Base-by-base conservation (phyloP, 106 monocot species). In the Narthecium ossifragum region DNA sequence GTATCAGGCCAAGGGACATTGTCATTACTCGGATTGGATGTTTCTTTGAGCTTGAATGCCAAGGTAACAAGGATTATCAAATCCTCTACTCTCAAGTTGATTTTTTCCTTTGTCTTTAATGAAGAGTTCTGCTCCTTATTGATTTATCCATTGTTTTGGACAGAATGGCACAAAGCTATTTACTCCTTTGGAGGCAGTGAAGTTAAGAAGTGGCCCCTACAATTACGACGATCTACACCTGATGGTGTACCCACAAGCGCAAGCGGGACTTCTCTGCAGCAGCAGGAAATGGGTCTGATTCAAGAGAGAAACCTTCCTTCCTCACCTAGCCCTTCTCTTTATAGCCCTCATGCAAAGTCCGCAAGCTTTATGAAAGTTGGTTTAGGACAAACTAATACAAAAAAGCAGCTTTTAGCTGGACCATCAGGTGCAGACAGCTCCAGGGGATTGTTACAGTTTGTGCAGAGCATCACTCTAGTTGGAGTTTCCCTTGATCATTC, bases 151-250 rank as follows among this genome's bases (percentile, higher is more conserved):
- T 78, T 71, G 10, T 9, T 65, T 22, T 62, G 23, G 56, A 55
- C 78, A 98, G 96, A 98, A 68, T 98, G 96, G 90, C 96, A 98
- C 65, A 98, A 79, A 41, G 96, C 96, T 68, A 84, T 98, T 51
- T 90, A 90, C 40, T 78, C 84, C 9, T 67, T 98, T 59, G 90
- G 96, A 9, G 96, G 96, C 17, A 90, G 80, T 63, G 96, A 98
- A 62, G 81, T 90, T 37, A 90, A 74, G 56, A 96, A 90, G 56
- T 98, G 96, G 96, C 80, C 90, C 23, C n/a, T 98, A 31, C 96
- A 98, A 46, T 60, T 96, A 57, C 71, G 90, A 40, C 67, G 83
- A 37, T 66, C 90, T 31, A 63, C 63, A 37, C 79, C 80, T 51
- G 80, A 88, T 46, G 72, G 75, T 20, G 50, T 74, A 46, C 41